A percentile compares a stretch with the other conserved stretches of the same genome.
Conservation (phyloP, 179 eudicot genomes). For the Spergularia azorica region DNA sequence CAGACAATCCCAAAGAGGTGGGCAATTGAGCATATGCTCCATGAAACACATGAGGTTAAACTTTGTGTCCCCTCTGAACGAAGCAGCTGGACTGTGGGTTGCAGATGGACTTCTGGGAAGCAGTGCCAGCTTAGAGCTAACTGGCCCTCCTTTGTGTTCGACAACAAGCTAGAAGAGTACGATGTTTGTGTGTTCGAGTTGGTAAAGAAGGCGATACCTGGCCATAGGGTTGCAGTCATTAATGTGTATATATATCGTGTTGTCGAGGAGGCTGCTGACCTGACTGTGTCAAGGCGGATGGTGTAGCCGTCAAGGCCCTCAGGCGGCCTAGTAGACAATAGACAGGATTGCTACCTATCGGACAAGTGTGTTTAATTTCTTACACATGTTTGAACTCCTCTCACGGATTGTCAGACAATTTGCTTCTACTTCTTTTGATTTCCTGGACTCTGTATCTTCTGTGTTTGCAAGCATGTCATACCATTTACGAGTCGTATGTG, state of each 20-base stretch:
- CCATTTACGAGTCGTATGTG: no score
- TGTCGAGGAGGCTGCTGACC: background rate
- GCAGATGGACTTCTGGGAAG: background rate
- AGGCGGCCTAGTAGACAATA: no score
- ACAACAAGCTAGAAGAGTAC: slow-evolving; percentile 12
- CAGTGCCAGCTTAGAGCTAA: slow-evolving; percentile 9
- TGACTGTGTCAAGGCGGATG: background rate
- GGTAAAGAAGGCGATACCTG: background rate
- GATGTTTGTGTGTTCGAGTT: slow-evolving; percentile 16
- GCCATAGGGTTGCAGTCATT: background rate
- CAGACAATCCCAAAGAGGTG: background rate
- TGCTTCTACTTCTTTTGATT: no score
- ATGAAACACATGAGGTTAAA: no score
- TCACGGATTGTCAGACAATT: no score
- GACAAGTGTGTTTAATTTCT: no score
- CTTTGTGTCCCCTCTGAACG: no score
- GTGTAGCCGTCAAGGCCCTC: background rate
- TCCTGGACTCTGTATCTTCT: no score
- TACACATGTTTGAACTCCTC: no score
- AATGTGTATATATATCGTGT: slow-evolving; percentile 5
- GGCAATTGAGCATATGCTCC: background rate
- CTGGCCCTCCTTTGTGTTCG: slow-evolving; percentile 11
- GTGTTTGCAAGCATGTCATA: no score
- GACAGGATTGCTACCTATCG: no score
- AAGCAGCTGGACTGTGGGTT: background rate